Base-by-base conservation (phyloP, 1,284 basidiomycete genomes). In the Austroboletus olivaceoglutinosus region DNA sequence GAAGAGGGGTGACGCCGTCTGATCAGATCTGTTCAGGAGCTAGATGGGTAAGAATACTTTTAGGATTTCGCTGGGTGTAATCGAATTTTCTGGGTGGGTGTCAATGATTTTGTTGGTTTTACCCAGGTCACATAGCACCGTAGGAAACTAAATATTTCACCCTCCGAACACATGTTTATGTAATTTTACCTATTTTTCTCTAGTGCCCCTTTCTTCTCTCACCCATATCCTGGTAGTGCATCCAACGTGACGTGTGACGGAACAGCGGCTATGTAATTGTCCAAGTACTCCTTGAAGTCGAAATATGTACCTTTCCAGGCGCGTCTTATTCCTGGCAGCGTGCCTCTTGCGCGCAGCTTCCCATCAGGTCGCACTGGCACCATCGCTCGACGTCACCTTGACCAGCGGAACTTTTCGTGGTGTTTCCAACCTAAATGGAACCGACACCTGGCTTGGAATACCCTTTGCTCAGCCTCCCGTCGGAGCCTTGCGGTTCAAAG, bases 381-480 rank as follows among this genome's bases (percentile, higher is more conserved):
- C 34, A 2, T 43, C 52, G n/a, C 58, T 60, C 13, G 60, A 57
- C 4, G 46, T 54, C 18, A 47, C 52, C 8, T 58, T 78, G 19
- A 70, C 65, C 8, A 73, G 70, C 1, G 80, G 81, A 10, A 72
- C 63, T 0, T 82, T 82, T 57, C 70, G 70, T 12, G 81, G 81
- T 5, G 52, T 73, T 3, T 52, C 67, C 15, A 68, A 70, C 13
- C 42, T 60, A 1, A 75, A 75, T 51, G 75, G 73, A 12, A 76
- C 75, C 5, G 79, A 82, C 9, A 55, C 56, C 16, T 83, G 79
- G 76, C 71, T 86, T 4, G 85, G 85, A 2, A 80, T 91, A 41
- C 86, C 83, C 1, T 90, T 78, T 55, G 85, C 83, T 16, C 68
- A 80, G 52, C 75, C 85, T 21, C 86, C 83, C 1, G 58, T 78